phyloP scores from a whole-genome alignment of 2,329 filamentous ascomycete genomes.

The Aspergillus melleus region DNA sequence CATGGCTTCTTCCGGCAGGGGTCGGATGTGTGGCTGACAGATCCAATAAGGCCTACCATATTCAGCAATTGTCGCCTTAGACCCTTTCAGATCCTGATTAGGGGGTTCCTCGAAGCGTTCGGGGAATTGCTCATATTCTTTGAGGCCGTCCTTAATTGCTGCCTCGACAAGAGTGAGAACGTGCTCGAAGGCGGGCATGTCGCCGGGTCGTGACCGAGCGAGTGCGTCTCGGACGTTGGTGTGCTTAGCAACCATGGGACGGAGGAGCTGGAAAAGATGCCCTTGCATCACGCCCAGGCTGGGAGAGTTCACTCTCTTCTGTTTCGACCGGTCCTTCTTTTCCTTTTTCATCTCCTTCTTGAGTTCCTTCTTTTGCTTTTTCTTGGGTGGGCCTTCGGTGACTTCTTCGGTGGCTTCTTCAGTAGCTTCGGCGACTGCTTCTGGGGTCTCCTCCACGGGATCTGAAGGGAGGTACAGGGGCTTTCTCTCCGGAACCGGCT shows the following conservation, averaged over 20 bases:
- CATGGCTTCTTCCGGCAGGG: conserved; percentile 82
- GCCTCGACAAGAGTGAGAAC: conserved; percentile 74
- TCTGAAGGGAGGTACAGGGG: conserved; percentile 71
- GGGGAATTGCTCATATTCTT: conserved; percentile 60
- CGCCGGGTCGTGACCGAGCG: conserved; percentile 65
- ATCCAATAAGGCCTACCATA: conserved; percentile 89
- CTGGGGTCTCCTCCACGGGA: conserved; percentile 25
- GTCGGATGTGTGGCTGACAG: conserved; percentile 81
- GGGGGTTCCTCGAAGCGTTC: conserved; percentile 38
- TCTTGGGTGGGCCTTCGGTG: conserved; percentile 51
- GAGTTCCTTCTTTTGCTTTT: conserved; percentile 47
- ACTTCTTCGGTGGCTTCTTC: conserved; percentile 29
- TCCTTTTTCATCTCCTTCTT: conserved; percentile 52
- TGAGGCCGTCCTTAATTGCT: conserved; percentile 69
- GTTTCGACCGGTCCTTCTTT: conserved; percentile 44
- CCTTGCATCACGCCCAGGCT: conserved; percentile 83
- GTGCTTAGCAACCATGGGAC: conserved; percentile 76
- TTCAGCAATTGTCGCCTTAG: conserved; percentile 62
- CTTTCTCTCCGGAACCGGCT: conserved; percentile 62
- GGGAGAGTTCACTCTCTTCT: conserved; percentile 51
- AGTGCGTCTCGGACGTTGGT: conserved; percentile 85
- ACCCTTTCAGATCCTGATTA: conserved; percentile 42
- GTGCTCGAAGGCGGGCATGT: conserved; percentile 74
- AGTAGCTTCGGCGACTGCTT: conserved; percentile 10
- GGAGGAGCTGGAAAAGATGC: conserved; percentile 88